Conservation (phyloP, 2,329 filamentous ascomycete species). For the Venturia carpophila region DNA sequence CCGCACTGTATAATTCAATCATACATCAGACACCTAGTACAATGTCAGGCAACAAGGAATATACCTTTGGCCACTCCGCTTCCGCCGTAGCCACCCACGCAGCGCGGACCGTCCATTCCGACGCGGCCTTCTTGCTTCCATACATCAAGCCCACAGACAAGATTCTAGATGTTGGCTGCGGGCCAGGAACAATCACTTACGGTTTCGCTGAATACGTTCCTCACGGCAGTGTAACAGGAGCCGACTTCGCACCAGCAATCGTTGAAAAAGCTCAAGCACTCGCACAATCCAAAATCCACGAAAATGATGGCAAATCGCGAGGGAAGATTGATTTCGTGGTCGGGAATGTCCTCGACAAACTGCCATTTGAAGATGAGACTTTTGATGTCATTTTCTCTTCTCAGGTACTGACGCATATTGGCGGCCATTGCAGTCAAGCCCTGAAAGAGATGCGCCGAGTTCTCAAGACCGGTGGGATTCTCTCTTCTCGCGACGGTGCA, state of each 20-base stretch:
- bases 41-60: constrained; percentile 10
- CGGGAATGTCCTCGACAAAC: constrained; percentile 34
- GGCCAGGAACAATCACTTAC: constrained; percentile 42
- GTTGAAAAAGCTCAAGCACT: constrained; percentile 32
- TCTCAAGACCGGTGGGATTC: constrained; percentile 44
- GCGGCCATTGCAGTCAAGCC: constrained; percentile 39
- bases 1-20: neutral
- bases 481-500: constrained; percentile 37
- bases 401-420: constrained; percentile 52
- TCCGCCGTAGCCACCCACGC: constrained; percentile 5
- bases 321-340: constrained; percentile 31
- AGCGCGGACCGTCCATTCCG: constrained; percentile 7
- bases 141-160: constrained; percentile 19
- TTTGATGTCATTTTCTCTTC: constrained; percentile 56
- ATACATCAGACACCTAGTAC: neutral
- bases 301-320: constrained; percentile 25
- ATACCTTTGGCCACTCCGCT: constrained; percentile 12
- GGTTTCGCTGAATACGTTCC: constrained; percentile 38
- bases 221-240: constrained; percentile 37
- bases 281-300: neutral
- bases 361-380: constrained; percentile 38
- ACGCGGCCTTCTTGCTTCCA: constrained; percentile 17
- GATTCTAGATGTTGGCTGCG: constrained; percentile 42
- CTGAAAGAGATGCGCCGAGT: constrained; percentile 49
- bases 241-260: constrained; percentile 39